phyloP scores from a whole-genome alignment of 2,329 filamentous ascomycete genomes.

The Ophiostoma ulmi region DNA sequence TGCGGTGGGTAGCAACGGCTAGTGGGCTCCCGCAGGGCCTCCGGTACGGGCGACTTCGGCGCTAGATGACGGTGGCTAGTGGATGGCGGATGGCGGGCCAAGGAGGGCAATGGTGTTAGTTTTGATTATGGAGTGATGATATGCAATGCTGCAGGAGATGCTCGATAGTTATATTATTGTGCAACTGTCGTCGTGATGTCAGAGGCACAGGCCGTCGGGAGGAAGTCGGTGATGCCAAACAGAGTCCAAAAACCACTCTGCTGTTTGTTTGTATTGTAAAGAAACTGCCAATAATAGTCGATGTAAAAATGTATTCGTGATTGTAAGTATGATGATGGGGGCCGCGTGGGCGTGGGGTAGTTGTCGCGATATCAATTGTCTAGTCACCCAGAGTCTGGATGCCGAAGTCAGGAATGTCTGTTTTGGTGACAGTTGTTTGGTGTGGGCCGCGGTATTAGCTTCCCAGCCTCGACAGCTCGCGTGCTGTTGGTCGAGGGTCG shows the following conservation, averaged over 20 bases:
- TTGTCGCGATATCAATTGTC: not conserved
- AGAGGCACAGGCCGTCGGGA: not conserved
- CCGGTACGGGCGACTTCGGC: not conserved
- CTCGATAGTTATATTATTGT: not conserved
- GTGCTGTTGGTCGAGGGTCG: conserved; percentile 1
- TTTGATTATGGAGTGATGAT: not conserved
- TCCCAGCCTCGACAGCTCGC: not conserved
- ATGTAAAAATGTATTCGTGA: not conserved
- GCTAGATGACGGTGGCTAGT: not conserved
- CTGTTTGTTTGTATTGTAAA: not conserved
- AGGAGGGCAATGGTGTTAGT: not conserved
- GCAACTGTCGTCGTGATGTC: not conserved
- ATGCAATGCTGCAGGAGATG: not conserved
- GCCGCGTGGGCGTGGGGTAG: not conserved
- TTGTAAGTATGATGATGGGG: not conserved
- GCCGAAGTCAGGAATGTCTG: not conserved
- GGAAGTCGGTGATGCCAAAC: not conserved
- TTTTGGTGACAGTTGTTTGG: not conserved
- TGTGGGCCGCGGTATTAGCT: not conserved
- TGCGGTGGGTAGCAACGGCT: not conserved
- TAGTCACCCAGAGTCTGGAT: not conserved
- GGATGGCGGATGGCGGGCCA: not conserved
- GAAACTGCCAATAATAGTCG: not conserved
- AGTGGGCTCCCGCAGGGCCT: not conserved
- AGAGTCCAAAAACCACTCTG: not conserved